These are phyloP conservation scores for Clavulina sp. DNA, from an alignment of 768 basidiomycete species.

Conservation along the genomic window DNA sequence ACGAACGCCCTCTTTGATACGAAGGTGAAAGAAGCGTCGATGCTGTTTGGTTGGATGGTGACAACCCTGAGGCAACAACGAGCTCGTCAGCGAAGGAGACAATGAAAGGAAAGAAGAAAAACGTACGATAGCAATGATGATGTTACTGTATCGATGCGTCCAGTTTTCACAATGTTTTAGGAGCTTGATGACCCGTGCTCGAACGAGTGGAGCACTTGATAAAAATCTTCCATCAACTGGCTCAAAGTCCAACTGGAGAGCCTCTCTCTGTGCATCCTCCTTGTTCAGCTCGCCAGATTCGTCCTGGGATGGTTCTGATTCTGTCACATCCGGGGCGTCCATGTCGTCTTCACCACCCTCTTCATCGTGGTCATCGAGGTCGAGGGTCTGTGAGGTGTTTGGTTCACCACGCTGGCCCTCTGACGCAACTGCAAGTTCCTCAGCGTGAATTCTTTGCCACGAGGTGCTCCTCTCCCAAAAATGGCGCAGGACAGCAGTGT, in stretches of 20 bases:
- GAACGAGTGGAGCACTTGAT: slow-evolving; percentile 55
- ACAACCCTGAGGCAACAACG: slow-evolving; percentile 38
- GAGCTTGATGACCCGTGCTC: slow-evolving; percentile 50
- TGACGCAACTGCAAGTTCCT: slow-evolving; percentile 30
- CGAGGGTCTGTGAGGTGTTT: background rate
- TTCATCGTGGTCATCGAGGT: slow-evolving; percentile 18
- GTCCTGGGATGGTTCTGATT: too few relatives aligned
- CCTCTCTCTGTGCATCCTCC: slow-evolving; percentile 12
- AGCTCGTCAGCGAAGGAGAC: too few relatives aligned
- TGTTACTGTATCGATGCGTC: slow-evolving; percentile 56
- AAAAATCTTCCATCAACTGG: slow-evolving; percentile 65
- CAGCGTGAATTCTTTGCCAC: slow-evolving; percentile 63
- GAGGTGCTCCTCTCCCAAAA: slow-evolving; percentile 58
- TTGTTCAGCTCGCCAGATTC: too few relatives aligned
- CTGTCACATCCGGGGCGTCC: too few relatives aligned
- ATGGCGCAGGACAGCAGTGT: slow-evolving; percentile 68
- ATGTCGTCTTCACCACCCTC: slow-evolving; percentile 18
- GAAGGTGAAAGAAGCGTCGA: slow-evolving; percentile 64
- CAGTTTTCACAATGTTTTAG: slow-evolving; percentile 51
- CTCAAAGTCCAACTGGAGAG: slow-evolving; percentile 34
- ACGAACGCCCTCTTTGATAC: slow-evolving; percentile 54
- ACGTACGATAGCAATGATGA: slow-evolving; percentile 60
- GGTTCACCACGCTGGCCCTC: background rate
- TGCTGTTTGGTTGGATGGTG: slow-evolving; percentile 55
- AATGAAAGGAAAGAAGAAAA: background rate